Base-by-base conservation (phyloP, 495 filamentous ascomycete species). In the Aspergillus coremiiformis region DNA sequence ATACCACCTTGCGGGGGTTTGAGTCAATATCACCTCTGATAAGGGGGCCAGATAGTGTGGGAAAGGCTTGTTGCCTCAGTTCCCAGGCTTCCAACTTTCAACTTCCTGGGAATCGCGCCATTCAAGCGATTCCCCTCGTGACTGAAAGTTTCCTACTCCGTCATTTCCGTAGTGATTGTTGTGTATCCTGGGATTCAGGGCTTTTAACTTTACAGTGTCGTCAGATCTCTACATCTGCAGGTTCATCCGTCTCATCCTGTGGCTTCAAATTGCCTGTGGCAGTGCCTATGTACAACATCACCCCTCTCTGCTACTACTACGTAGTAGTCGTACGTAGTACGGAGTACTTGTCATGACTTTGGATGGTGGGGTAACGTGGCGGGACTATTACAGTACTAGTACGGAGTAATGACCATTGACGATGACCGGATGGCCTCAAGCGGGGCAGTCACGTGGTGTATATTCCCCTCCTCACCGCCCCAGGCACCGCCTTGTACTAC, bases 391-490 rank as follows among this genome's bases (percentile, higher is more conserved):
- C n/a, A n/a, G n/a, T 11, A n/a, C 17, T 19, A 29, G 39, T 30
- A 24, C 8, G 23, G 6, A 5, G 19, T 19, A 19, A 42, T 53
- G 51, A 53, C 51, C n/a, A 49, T 15, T 20, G 24, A 47, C 26
- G 42, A 33, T 41, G 56, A 58, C 54, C 24, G 8, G 51, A 58
- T 52, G 56, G 27, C 33, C 51, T 54, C 35, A 12, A n/a, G 52
- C 44, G 49, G 56, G 56, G 47, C 42, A 51, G 52, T 58, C 56
- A 58, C 56, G 56, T 58, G 51, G 23, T 20, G 14, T 4, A 5
- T 41, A 8, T 14, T 11, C 15, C 17, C 22, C 15, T 26, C 15
- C 19, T 49, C 46, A 22, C 15, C 2, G 26, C 45, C 21, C 20
- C 27, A 30, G 27, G 12, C 12, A 30, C 27, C 27, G 27, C 27